Evolutionary conservation across 129 eudicot species (phyloP), one percentile per base, ranked within the genome.

Genomic region (Flaveria ramosissima): DNA sequence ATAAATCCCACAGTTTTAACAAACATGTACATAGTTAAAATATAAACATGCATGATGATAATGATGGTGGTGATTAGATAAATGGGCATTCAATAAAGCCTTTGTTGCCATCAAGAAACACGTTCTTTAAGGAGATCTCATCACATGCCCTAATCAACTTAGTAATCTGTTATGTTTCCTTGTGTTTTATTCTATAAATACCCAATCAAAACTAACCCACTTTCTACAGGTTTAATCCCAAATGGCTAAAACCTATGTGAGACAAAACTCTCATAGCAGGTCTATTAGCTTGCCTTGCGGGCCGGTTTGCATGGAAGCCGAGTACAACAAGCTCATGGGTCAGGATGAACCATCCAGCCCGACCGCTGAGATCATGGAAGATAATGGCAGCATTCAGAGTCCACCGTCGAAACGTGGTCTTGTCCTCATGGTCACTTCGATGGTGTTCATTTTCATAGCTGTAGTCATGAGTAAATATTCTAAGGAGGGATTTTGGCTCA

Each of bases 241-340:
- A 27, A 80, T 74, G 79, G 80, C 84, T 46, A 46, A 46, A 75
- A 74, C 84, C 64, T 80, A 67, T 23, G 75, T 67, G 45, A 80
- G 84, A 74, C 84, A 80, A 74, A 80, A 74, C 80, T 80, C 84
- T 55, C 84, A 67, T 80, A 47, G 45, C 32, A 56, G 84, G 75
- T 80, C 84, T 20, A 74, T 74, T 52, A 80, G 84, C 80, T 74
- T 80, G 80, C 84, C 84, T 9, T 80, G 84, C 32, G 84, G 84
- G 0, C 84, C 84, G n/a, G 76, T 66, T 55, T 69, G 84, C 24
- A 75, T 80, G 80, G 79, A 80, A 27, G 80, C 73, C 24, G 84
- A 80, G 71, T 80, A 80, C 71, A 80, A 75, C 74, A 80, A 80
- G 70, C 80, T 74, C 76, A 80, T 80, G 84, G 70, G 70, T 80